phyloP scores from a whole-genome alignment of 2,329 filamentous ascomycete genomes.

The Corniculantispora saksenae region DNA sequence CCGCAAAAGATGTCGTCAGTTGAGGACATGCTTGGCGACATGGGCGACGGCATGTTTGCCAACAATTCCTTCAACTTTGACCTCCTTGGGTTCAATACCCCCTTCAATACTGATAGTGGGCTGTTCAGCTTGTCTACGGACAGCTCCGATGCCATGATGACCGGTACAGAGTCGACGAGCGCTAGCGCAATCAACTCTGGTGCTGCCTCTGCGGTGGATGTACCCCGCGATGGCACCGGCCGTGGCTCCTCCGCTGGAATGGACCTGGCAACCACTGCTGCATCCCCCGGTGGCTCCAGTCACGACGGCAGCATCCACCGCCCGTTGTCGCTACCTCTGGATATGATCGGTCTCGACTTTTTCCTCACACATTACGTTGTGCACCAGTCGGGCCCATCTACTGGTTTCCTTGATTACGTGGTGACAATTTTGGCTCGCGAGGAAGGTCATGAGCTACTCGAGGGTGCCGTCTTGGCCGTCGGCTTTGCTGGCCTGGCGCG shows the following conservation, averaged over 20 bases:
- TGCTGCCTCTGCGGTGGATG: conserved; percentile 13
- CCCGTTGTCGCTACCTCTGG: conserved; percentile 13
- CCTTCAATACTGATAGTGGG: conserved; percentile 16
- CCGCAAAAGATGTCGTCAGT: conserved; percentile 5
- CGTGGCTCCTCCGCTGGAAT: background rate
- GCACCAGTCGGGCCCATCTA: conserved; percentile 15
- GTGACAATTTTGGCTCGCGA: conserved; percentile 17
- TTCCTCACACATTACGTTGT: conserved; percentile 19
- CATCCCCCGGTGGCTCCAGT: conserved; percentile 7
- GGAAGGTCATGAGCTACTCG: conserved; percentile 17
- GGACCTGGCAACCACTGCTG: background rate
- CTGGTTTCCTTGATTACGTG: conserved; percentile 17
- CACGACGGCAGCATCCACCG: conserved; percentile 13
- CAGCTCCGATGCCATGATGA: conserved; percentile 15
- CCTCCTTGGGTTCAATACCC: conserved; percentile 16
- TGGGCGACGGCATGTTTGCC: conserved; percentile 18
- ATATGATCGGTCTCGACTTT: conserved; percentile 18
- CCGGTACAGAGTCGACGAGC: conserved; percentile 5
- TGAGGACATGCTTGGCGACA: conserved; percentile 19
- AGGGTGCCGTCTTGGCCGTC: conserved; percentile 16
- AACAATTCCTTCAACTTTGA: conserved; percentile 15
- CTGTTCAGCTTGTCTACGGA: conserved; percentile 12
- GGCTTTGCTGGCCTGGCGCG: conserved; percentile 18
- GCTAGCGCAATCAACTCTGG: conserved; percentile 8
- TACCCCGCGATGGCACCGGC: background rate